These are phyloP conservation scores for Fusarium brevicatenulatum DNA, from an alignment of 2,329 filamentous ascomycete genomes.

Conservation along the genomic window DNA sequence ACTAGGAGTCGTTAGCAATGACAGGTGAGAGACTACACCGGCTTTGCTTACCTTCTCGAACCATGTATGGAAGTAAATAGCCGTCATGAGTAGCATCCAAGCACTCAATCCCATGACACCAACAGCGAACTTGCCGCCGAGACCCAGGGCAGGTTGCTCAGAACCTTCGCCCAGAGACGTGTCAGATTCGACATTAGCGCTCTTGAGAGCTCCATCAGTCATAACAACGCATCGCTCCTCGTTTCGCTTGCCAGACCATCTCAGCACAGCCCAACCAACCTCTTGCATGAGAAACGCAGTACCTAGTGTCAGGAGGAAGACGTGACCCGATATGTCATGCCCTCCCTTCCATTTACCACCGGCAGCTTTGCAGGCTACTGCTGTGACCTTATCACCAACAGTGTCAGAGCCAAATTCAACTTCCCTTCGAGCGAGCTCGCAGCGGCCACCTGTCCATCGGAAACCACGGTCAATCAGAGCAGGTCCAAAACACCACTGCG, in stretches of 20 bases:
- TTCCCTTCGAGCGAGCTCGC: conserved; percentile 67
- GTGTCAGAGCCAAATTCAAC: conserved; percentile 58
- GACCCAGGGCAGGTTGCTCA: conserved; percentile 50
- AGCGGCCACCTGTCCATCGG: conserved; percentile 86
- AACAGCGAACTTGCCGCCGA: conserved; percentile 66
- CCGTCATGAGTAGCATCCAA: conserved; percentile 99
- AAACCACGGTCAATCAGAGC: conserved; percentile 91
- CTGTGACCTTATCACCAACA: conserved; percentile 70
- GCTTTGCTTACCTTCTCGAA: conserved; percentile 82
- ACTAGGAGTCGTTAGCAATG: conserved; percentile 49
- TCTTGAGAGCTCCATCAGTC: conserved; percentile 72
- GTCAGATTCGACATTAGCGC: conserved; percentile 61
- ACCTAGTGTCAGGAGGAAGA: conserved; percentile 89
- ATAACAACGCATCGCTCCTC: conserved; percentile 76
- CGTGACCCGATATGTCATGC: conserved; percentile 95
- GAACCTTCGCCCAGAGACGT: conserved; percentile 37
- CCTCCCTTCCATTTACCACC: conserved; percentile 92
- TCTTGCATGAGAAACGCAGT: conserved; percentile 86
- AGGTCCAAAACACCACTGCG: conserved; percentile 97
- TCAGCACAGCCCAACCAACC: conserved; percentile 68
- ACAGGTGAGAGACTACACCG: too few species aligned
- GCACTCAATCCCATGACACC: conserved; percentile 76
- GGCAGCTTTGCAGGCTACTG: conserved; percentile 81
- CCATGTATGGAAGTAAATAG: conserved; percentile 98
- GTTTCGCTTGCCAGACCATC: conserved; percentile 52